These are phyloP conservation scores for Phoma sp. DNA, from an alignment of 2,329 filamentous ascomycete species.

Conservation along the genomic window DNA sequence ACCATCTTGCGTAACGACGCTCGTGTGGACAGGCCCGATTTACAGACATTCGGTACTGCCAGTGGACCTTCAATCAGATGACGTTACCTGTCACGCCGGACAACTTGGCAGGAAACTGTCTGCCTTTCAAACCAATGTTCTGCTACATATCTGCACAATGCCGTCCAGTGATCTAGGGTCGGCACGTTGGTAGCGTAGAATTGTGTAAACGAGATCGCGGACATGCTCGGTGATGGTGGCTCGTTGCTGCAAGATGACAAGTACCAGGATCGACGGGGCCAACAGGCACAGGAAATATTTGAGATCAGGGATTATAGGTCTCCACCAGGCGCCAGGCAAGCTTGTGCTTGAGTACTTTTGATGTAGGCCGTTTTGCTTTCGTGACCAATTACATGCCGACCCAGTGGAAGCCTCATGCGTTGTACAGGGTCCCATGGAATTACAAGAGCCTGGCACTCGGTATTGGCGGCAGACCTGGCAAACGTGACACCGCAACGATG, in stretches of 20 bases:
- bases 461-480: conserved; percentile 30
- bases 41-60: not conserved
- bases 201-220: conserved; percentile 21
- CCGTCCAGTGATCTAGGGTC: conserved; percentile 26
- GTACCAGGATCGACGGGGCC: conserved; percentile 10
- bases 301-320: conserved; percentile 18
- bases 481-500: conserved; percentile 30
- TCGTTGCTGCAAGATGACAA: conserved; percentile 2
- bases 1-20: conserved; percentile 21
- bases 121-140: not conserved
- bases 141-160: conserved; percentile 21
- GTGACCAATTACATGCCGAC: conserved; percentile 31
- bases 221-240: conserved; percentile 32
- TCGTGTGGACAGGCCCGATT: conserved; percentile 9
- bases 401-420: conserved; percentile 27
- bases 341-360: conserved; percentile 17
- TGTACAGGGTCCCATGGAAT: conserved; percentile 28
- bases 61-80: not conserved
- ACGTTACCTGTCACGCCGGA: not conserved
- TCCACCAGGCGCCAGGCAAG: conserved; percentile 22
- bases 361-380: conserved; percentile 28
- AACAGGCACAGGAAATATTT: conserved; percentile 5
- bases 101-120: not conserved
- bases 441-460: conserved; percentile 24
- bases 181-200: conserved; percentile 22